Evolutionary conservation across 2,329 filamentous ascomycete species (phyloP).

Genomic region (Kalmusia sp.): DNA sequence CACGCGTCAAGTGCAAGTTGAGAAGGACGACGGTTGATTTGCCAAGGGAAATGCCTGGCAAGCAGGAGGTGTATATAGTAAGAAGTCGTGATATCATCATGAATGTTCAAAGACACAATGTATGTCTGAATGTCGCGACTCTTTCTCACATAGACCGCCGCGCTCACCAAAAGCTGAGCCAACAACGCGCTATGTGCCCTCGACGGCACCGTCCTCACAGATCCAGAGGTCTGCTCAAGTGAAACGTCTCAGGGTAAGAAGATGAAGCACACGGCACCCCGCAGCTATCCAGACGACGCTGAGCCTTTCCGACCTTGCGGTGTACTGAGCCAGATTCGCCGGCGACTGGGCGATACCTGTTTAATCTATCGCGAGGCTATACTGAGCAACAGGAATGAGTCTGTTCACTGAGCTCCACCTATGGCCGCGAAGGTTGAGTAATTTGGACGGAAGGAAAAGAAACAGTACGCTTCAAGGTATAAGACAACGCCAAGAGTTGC

Average conservation of each 20-base stretch:
- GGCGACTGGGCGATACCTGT: conserved; percentile 34
- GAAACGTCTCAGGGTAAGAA: conserved; percentile 9
- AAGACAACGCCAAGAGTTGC: background rate
- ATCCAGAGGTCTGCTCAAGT: conserved; percentile 19
- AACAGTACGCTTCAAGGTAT: background rate
- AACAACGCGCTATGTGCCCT: conserved; percentile 5
- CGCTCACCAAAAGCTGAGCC: conserved; percentile 2
- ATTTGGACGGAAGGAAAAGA: background rate
- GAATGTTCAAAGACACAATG: background rate
- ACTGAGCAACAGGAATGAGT: conserved; percentile 61
- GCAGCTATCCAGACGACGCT: conserved; percentile 30
- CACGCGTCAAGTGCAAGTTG: no score
- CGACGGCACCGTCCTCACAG: conserved; percentile 15
- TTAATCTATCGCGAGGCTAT: conserved; percentile 60
- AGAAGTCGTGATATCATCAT: no score
- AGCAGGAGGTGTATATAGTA: no score
- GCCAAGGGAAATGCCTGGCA: no score
- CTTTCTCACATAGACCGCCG: background rate
- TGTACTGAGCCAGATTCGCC: conserved; percentile 24
- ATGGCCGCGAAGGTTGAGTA: conserved; percentile 50
- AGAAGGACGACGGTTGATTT: no score
- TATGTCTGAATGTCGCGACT: conserved; percentile 5
- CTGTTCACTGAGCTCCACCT: conserved; percentile 62
- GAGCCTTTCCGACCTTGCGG: conserved; percentile 21
- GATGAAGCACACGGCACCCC: conserved; percentile 16